Evolutionary conservation across 2,329 filamentous ascomycete genomes (phyloP).

Genomic region (Mycosphaerelloides madeirae): DNA sequence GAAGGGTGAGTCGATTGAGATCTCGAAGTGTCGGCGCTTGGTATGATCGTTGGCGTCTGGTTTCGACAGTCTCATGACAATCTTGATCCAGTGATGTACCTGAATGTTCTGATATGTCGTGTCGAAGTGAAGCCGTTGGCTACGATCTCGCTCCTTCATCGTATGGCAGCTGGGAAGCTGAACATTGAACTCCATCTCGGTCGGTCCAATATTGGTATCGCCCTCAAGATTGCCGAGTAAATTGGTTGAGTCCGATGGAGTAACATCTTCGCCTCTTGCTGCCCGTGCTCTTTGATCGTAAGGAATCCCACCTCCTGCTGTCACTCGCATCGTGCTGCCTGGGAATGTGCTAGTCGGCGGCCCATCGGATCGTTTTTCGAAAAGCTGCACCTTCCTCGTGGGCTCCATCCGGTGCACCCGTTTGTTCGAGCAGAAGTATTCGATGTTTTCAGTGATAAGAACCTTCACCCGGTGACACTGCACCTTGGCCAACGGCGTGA

Average conservation of each 20-base stretch:
- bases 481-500: constrained; percentile 88
- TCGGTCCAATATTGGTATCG: constrained; percentile 75
- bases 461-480: constrained; percentile 91
- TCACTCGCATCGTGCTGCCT: constrained; percentile 69
- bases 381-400: constrained; percentile 75
- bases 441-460: constrained; percentile 81
- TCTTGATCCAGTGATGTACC: constrained; percentile 97
- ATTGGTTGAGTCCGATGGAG: constrained; percentile 57
- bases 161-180: constrained; percentile 84
- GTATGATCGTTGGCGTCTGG: constrained; percentile 70
- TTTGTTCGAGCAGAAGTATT: constrained; percentile 84
- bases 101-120: constrained; percentile 92
- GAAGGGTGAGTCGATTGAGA: constrained; percentile 92
- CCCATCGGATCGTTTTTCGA: constrained; percentile 82
- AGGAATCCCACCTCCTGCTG: constrained; percentile 75
- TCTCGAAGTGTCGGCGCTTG: constrained; percentile 86
- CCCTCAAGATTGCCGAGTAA: constrained; percentile 74
- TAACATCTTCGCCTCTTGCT: constrained; percentile 52
- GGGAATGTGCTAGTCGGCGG: constrained; percentile 68
- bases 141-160: constrained; percentile 67
- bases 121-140: constrained; percentile 71
- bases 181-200: constrained; percentile 91
- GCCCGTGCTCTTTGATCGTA: constrained; percentile 56
- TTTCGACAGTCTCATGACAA: constrained; percentile 87
- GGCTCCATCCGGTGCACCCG: constrained; percentile 80